These are phyloP conservation scores for Pachysolen tannophilus DNA, from an alignment of 805 yeast species.

Conservation along the genomic window DNA sequence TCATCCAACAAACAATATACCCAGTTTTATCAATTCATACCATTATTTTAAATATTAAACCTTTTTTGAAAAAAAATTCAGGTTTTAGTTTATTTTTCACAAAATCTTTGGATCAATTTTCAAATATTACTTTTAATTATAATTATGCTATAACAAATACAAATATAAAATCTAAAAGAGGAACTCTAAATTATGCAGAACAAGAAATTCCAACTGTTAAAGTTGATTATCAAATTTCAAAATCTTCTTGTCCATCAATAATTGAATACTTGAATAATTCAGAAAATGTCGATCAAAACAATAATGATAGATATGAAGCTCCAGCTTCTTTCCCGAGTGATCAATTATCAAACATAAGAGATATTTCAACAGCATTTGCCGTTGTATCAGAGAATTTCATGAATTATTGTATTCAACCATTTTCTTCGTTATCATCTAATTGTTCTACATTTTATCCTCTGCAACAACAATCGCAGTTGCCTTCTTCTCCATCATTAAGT, in stretches of 20 bases:
- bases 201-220: background rate
- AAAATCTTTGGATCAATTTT: slow-evolving; percentile 14
- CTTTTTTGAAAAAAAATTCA: slow-evolving; percentile 12
- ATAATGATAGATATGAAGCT: background rate
- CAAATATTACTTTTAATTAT: slow-evolving; percentile 9
- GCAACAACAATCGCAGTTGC: slow-evolving; percentile 3
- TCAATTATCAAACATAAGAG: slow-evolving; percentile 22
- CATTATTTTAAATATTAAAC: background rate
- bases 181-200: too few species aligned
- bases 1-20: background rate
- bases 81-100: slow-evolving; percentile 10
- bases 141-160: background rate
- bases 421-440: slow-evolving; percentile 16
- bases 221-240: slow-evolving; percentile 3
- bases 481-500: too few species aligned
- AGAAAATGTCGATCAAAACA: background rate
- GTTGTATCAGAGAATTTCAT: slow-evolving; percentile 32
- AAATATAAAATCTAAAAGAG: too few species aligned
- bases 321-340: slow-evolving; percentile 25
- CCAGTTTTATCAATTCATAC: background rate
- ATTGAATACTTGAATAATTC: background rate
- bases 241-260: slow-evolving; percentile 5
- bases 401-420: slow-evolving; percentile 25
- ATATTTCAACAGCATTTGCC: slow-evolving; percentile 25
- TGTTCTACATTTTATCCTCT: slow-evolving; percentile 3